Evolutionary conservation across 176 grass and related monocot genomes (phyloP), one percentile per base, ranked within the genome.

Genomic region (Aegilops longissima): DNA sequence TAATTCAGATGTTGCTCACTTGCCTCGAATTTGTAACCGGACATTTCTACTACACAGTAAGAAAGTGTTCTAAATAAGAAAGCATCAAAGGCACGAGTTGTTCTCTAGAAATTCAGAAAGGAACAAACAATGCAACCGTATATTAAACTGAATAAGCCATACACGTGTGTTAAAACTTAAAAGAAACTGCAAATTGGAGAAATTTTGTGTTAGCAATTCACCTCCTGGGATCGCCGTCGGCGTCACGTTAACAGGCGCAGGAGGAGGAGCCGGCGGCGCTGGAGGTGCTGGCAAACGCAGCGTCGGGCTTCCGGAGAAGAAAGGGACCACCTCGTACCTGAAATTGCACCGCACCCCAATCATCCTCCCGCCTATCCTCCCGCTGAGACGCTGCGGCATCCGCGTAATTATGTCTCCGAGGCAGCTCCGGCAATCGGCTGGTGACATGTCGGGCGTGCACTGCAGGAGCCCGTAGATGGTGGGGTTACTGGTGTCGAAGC

Each of bases 361-460:
- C 7, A 89, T 5, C 82, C 82, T 66, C 5, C 82, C 87, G 4
- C 82, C 82, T 2, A n/a, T 65, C 21, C 11, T 86, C 14, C 83
- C 77, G 29, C 78, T 81, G 23, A 82, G 76, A 70, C 39, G 31
- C 69, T 17, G 17, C 12, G 29, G 24, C 13, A 21, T 25, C 36
- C 0, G 1, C 76, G 25, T 9, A 8, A 82, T 27, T 5, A 90
- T 70, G 2, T 51, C 49, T 2, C 8, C 9, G 7, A 87, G 84
- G 66, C 89, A 90, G 27, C 12, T 82, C 65, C 75, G 79, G 87
- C 90, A 95, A 3, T 77, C 65, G 3, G 35, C 11, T 17, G 62
- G 36, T 12, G 77, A 6, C 84, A 95, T 78, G 77, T 95, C 91
- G 66, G 73, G 85, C 34, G 86, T 89, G 87, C 94, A 95, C 89